phyloP scores from a whole-genome alignment of 2,329 filamentous ascomycete genomes.

The Pseudocercospora cruenta region DNA sequence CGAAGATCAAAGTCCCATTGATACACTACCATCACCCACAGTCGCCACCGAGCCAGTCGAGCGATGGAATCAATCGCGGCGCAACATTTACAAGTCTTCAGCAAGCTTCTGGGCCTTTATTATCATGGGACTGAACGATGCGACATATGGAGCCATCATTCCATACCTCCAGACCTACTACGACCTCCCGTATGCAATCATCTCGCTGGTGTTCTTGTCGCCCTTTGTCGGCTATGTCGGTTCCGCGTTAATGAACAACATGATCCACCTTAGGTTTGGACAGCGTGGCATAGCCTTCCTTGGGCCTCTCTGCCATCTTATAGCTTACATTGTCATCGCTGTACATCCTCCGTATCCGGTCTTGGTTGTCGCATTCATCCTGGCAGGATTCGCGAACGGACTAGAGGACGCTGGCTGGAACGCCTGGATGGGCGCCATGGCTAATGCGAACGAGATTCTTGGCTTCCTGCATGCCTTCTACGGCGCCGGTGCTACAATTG shows the following conservation, averaged over 20 bases:
- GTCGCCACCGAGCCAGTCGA: conserved; percentile 49
- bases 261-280: conserved; percentile 66
- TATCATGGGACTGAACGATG: conserved; percentile 71
- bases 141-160: conserved; percentile 47
- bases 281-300: conserved; percentile 73
- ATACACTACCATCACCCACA: conserved; percentile 51
- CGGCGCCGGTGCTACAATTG: conserved; percentile 70
- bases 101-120: conserved; percentile 65
- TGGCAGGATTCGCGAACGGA: conserved; percentile 73
- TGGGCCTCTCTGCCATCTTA: conserved; percentile 64
- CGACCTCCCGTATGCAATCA: conserved; percentile 61
- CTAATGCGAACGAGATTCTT: conserved; percentile 65
- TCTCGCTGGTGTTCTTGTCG: conserved; percentile 69
- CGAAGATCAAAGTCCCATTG: conserved; percentile 36
- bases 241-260: conserved; percentile 67
- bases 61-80: conserved; percentile 65
- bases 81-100: conserved; percentile 62
- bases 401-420: conserved; percentile 66
- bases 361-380: conserved; percentile 65
- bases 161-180: conserved; percentile 66
- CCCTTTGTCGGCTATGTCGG: conserved; percentile 67
- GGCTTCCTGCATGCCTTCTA: conserved; percentile 75
- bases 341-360: conserved; percentile 71
- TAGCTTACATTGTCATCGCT: conserved; percentile 67
- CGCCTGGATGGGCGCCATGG: conserved; percentile 60